Base-by-base conservation (phyloP, 2,329 filamentous ascomycete genomes). In the Ophiostoma quercus region DNA sequence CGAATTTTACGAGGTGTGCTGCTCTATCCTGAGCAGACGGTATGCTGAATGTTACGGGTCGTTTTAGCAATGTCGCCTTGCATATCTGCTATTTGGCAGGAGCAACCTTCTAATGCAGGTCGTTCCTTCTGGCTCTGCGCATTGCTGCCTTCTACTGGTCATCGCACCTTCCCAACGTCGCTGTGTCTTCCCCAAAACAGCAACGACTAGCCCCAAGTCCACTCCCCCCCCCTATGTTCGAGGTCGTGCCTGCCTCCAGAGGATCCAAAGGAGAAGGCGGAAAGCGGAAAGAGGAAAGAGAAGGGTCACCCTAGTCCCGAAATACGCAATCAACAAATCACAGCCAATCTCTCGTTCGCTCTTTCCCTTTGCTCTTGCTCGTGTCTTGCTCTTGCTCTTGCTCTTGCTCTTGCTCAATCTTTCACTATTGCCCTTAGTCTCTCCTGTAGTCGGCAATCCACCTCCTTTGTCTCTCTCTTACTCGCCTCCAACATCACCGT, bases 311-410 rank as follows among this genome's bases (percentile, higher is more conserved):
- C 69, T 68, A 70, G 69, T 66, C 66, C 69, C 60, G 47, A 66
- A 66, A 69, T 41, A 68, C 51, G 68, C 71, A 51, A 69, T 69
- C 69, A 69, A 72, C 67, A 70, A 70, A 72, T 68, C 69, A 67
- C 70, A 51, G 37, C 69, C 67, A 68, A 57, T 57, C 51, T 57
- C 51, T 57, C 51, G 16, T 47, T 47, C 43, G 62, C 54, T 67
- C 37, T 63, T 19, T 34, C 60, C 32, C 57, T 65, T 37, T 34
- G 34, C 34, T 41, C 39, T 41, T 41, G 39, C n/a, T 51, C 43
- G 34, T 29, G 34, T 39, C 47, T 43, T n/a, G 5, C 51, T 70
- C 57, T 65, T 43, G 41, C 29, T 39, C 47, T 43, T n/a, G 5
- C 51, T 70, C 57, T 65, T 43, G 41, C 29, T 57, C 57, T 57